A percentile compares a stretch with the other conserved stretches of the same genome.
phyloP scores from a whole-genome alignment of 345 rosid species.

The Murraya paniculata region DNA sequence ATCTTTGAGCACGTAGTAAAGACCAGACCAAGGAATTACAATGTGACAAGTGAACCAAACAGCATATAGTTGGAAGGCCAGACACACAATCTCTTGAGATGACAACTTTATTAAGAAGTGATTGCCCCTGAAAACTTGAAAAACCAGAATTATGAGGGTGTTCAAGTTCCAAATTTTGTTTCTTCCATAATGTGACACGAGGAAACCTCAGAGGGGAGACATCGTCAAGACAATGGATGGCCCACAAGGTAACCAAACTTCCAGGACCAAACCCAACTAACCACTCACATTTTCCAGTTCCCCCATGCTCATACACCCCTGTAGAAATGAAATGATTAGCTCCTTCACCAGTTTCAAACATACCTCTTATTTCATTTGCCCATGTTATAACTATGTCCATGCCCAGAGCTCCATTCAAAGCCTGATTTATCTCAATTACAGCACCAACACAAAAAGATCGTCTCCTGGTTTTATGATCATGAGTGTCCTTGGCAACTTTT shows the following conservation, averaged over 20 bases:
- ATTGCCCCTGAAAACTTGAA: conserved; percentile 29
- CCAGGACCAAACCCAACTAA: conserved; percentile 85
- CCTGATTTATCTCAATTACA: conserved; percentile 69
- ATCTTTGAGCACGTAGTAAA: conserved; percentile 35
- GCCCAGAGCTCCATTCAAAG: conserved; percentile 55
- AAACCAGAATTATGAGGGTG: conserved; percentile 30
- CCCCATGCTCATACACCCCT: conserved; percentile 37
- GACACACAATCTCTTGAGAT: conserved; percentile 47
- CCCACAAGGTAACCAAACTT: conserved; percentile 63
- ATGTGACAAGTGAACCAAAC: conserved; percentile 50
- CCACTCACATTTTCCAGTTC: conserved; percentile 74
- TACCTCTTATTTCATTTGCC: conserved; percentile 59
- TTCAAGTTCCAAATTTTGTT: conserved; percentile 32
- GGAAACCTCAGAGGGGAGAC: conserved; percentile 74
- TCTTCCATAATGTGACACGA: conserved; percentile 64
- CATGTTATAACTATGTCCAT: conserved; percentile 53
- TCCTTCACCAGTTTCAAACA: conserved; percentile 45
- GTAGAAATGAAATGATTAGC: conserved; percentile 31
- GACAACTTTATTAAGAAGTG: conserved; percentile 53
- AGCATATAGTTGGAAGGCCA: conserved; percentile 64
- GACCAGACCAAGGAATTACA: conserved; percentile 57
- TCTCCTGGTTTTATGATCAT: conserved; percentile 33
- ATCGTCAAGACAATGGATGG: conserved; percentile 88
- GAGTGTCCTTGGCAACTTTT: conserved; percentile 47
- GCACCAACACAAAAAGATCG: conserved; percentile 62